Evolutionary conservation across 2,329 filamentous ascomycete genomes (phyloP).

Genomic region (Sarocladiaceae sp.): DNA sequence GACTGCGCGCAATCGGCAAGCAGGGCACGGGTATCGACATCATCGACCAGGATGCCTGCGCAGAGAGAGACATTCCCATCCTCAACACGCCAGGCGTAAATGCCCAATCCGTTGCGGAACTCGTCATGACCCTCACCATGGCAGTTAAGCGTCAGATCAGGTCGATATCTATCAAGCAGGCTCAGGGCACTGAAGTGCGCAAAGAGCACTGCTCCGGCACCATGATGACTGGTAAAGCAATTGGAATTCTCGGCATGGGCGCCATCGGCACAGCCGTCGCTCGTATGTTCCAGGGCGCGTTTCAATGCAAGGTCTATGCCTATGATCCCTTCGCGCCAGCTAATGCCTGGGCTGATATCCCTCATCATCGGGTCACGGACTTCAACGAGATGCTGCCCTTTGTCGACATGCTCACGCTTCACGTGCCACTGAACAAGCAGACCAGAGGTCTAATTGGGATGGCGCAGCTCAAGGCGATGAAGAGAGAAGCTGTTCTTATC

Average conservation of each 20-base stretch:
- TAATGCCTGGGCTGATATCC: slow-evolving; percentile 9
- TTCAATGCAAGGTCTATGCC: slow-evolving; percentile 5
- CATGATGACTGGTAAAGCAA: too few species aligned
- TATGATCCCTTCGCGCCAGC: slow-evolving; percentile 11
- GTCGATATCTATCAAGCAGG: too few species aligned
- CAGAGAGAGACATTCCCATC: too few species aligned
- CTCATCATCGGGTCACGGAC: slow-evolving; percentile 1
- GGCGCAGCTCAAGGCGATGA: neutral
- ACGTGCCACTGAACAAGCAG: slow-evolving; percentile 3
- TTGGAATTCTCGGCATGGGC: slow-evolving; percentile 4
- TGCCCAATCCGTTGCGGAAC: too few species aligned
- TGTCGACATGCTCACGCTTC: slow-evolving; percentile 9
- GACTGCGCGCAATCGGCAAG: too few species aligned
- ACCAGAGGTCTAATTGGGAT: slow-evolving; percentile 2
- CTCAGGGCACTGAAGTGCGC: too few species aligned
- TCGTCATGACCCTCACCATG: too few species aligned
- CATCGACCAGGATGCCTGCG: too few species aligned
- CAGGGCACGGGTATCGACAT: too few species aligned
- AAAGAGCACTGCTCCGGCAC: too few species aligned
- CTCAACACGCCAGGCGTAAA: too few species aligned
- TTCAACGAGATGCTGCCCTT: slow-evolving; percentile 10
- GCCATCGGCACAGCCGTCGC: slow-evolving; percentile 2
- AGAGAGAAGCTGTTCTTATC: neutral
- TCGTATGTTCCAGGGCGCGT: slow-evolving; percentile 11
- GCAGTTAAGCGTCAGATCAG: too few species aligned